Base-by-base conservation (phyloP, 805 yeast genomes). In the Kuraishia ogatae region DNA sequence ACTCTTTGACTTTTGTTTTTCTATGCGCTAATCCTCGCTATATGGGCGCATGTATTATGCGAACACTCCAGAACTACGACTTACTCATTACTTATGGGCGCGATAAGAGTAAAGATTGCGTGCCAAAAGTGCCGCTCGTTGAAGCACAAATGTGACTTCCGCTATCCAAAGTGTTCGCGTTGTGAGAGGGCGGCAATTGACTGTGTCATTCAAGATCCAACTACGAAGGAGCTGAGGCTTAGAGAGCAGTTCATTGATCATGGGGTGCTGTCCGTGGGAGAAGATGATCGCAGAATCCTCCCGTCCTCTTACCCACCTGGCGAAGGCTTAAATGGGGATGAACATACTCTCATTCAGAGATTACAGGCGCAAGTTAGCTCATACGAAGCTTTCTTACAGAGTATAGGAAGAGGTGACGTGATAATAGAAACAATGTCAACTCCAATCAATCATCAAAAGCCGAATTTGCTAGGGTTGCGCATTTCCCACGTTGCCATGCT, bases 121-220 rank as follows among this genome's bases (percentile, higher is more conserved):
- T 63, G 65, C 52, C 61, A 60, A 49, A 61, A 60, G 39, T 63
- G 66, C 55, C 57, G 65, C n/a, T 56, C 64, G 15, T 48, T 61
- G 29, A 61, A 63, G 53, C 64, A 62, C 50, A 60, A 52, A 39
- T 63, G 65, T 50, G 66, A 63, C 53, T 61, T 60, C 53, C 53
- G 55, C 35, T 61, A 55, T 26, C 66, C 66, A 2, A 58, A 56
- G 39, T 62, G 66, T 39, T 59, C 65, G 11, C 56, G 63, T 10
- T 62, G 65, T 51, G 57, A 48, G 24, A 55, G 54, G 20, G 59
- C 64, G 2, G 54, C 53, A 20, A 55, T 60, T 11, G 56, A 56
- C 7, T 62, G 65, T 48, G 24, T 62, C 26, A 54, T 60, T 15
- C 60, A 61, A 47, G 64, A 62, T 52, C 61, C 61, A n/a, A 51